phyloP scores from a whole-genome alignment of 2,329 filamentous ascomycete species.

The Thielaviopsis cerberus region DNA sequence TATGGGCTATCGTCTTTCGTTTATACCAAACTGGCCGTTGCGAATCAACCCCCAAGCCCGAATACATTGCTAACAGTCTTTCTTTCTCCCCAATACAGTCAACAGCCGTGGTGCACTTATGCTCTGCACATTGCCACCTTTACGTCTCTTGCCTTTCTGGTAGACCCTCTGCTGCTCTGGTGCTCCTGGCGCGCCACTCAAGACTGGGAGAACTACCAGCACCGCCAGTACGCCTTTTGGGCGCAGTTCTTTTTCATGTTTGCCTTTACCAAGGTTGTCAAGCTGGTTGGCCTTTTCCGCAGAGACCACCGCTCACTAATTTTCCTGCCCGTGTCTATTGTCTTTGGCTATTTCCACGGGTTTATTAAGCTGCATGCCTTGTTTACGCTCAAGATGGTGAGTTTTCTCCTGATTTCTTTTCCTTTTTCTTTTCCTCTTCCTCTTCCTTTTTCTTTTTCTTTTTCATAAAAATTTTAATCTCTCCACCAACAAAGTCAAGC shows the following conservation, averaged over 20 bases:
- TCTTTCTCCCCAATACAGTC: conserved; percentile 30
- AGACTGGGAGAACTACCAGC: conserved; percentile 32
- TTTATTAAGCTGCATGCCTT: conserved; percentile 81
- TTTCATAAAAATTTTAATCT: neutral
- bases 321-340: conserved; percentile 64
- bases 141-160: conserved; percentile 65
- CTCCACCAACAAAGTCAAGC: neutral
- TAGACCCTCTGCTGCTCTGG: conserved; percentile 55
- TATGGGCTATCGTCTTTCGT: no score
- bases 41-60: no score
- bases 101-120: conserved; percentile 85
- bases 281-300: conserved; percentile 70
- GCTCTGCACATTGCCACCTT: conserved; percentile 84
- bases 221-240: conserved; percentile 37
- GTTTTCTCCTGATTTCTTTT: conserved; percentile 19
- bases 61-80: neutral
- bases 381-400: conserved; percentile 65
- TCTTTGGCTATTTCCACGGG: conserved; percentile 87
- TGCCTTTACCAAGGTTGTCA: conserved; percentile 71
- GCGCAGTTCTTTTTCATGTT: conserved; percentile 58
- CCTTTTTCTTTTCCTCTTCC: neutral
- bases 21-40: no score
- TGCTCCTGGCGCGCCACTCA: conserved; percentile 51
- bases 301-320: conserved; percentile 66
- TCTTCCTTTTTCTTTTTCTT: neutral